Percentiles rank a stretch among this genome's conserved stretches.
Conservation (phyloP, 2,329 filamentous ascomycete genomes). For the Trichophyton schoenleinii region DNA sequence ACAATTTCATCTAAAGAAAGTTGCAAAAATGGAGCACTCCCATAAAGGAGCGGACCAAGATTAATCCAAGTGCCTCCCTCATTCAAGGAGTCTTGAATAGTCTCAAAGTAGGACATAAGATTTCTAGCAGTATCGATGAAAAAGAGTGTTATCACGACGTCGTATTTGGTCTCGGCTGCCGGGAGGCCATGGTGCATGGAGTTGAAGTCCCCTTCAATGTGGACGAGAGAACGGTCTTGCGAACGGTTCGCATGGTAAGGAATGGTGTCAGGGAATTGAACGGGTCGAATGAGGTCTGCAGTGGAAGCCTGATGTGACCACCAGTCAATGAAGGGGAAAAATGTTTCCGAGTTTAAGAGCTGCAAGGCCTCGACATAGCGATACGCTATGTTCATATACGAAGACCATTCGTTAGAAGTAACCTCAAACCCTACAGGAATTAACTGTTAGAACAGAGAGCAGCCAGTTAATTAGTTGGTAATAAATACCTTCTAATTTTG, state of each 20-base stretch:
- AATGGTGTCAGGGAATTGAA: slow-evolving; percentile 36
- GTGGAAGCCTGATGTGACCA: slow-evolving; percentile 45
- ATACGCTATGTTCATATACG: slow-evolving; percentile 45
- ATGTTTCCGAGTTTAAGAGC: slow-evolving; percentile 15
- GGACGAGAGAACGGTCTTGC: slow-evolving; percentile 24
- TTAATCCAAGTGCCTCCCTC: slow-evolving; percentile 44
- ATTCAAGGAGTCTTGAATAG: slow-evolving; percentile 37
- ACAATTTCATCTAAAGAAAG: slow-evolving; percentile 44
- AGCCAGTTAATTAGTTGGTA: background rate
- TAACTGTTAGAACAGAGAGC: background rate
- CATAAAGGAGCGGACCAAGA: slow-evolving; percentile 44
- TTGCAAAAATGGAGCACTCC: slow-evolving; percentile 43
- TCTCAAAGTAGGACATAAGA: slow-evolving; percentile 43
- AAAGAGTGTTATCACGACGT: slow-evolving; percentile 44
- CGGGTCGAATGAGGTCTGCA: slow-evolving; percentile 34
- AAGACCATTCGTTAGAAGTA: slow-evolving; percentile 46
- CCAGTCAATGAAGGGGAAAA: slow-evolving; percentile 44
- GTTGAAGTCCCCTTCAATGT: slow-evolving; percentile 47
- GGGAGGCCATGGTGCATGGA: slow-evolving; percentile 23
- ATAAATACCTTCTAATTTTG: slow-evolving; percentile 23
- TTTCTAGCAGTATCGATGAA: slow-evolving; percentile 51
- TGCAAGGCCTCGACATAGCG: slow-evolving; percentile 34
- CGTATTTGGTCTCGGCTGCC: slow-evolving; percentile 24
- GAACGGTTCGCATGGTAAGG: slow-evolving; percentile 20
- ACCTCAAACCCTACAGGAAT: slow-evolving; percentile 36